Conservation (phyloP, 2,329 filamentous ascomycete species). For the Ceratocystis ficicola region DNA sequence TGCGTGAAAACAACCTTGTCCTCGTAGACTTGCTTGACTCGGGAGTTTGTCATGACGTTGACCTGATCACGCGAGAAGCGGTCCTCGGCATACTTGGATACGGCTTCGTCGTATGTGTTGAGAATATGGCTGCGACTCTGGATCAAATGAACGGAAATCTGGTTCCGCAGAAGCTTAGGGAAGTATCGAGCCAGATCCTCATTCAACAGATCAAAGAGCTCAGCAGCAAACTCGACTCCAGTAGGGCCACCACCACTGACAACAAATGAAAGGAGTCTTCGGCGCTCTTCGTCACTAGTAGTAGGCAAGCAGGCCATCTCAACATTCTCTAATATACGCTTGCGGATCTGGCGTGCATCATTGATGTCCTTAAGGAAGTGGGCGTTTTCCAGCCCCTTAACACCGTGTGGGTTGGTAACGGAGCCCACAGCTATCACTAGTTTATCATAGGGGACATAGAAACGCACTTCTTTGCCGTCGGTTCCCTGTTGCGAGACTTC, state of each 20-base stretch:
- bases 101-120: constrained; percentile 93
- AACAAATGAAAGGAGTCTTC: constrained; percentile 84
- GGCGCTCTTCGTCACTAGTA: constrained; percentile 75
- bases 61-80: constrained; percentile 85
- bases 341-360: constrained; percentile 80
- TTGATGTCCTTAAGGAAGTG: constrained; percentile 92
- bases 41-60: constrained; percentile 80
- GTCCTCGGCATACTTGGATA: constrained; percentile 84
- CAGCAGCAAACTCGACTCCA: constrained; percentile 93
- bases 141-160: constrained; percentile 95
- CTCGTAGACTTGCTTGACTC: constrained; percentile 74
- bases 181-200: constrained; percentile 79
- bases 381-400: constrained; percentile 86
- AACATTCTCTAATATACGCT: constrained; percentile 76
- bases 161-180: constrained; percentile 81
- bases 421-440: constrained; percentile 86
- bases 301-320: constrained; percentile 89
- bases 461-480: constrained; percentile 60
- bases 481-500: constrained; percentile 67
- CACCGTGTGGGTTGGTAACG: constrained; percentile 85
- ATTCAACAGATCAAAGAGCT: constrained; percentile 90
- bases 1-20: constrained; percentile 88
- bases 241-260: constrained; percentile 90
- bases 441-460: constrained; percentile 97
- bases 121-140: constrained; percentile 90